Conservation (phyloP, 2,329 filamentous ascomycete genomes). For the Calonectria ilicicola region DNA sequence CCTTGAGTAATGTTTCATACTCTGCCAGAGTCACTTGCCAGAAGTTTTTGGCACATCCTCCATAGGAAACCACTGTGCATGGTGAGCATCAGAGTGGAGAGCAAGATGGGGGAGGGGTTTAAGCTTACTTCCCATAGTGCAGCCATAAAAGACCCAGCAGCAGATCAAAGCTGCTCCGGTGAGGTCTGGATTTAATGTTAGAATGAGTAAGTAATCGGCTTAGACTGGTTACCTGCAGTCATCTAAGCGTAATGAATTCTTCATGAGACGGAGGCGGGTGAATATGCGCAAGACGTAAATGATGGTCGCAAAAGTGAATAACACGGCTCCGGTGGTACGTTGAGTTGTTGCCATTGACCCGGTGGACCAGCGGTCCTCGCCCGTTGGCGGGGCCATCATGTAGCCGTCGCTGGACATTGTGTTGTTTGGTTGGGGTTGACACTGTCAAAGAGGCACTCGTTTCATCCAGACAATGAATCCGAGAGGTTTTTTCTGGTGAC, state of each 20-base stretch:
- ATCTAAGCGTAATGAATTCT: neutral
- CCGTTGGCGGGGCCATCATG: slow-evolving; percentile 36
- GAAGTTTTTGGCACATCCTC: neutral
- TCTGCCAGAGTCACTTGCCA: neutral
- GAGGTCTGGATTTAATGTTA: slow-evolving; percentile 5
- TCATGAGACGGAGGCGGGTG: neutral
- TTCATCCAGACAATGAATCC: neutral
- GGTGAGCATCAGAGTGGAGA: neutral
- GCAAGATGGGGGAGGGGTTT: rapidly evolving
- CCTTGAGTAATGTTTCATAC: neutral
- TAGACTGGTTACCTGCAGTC: neutral
- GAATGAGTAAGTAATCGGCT: neutral
- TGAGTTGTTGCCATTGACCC: slow-evolving; percentile 25
- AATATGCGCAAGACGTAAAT: neutral
- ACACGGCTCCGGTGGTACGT: neutral
- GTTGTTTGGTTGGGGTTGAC: neutral
- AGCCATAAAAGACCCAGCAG: slow-evolving; percentile 37
- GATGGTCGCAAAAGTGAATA: neutral
- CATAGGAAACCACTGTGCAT: neutral
- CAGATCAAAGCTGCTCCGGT: slow-evolving; percentile 35
- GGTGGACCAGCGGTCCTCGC: slow-evolving; percentile 33
- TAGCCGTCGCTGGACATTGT: slow-evolving; percentile 28
- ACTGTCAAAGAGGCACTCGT: neutral
- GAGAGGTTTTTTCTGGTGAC: neutral
- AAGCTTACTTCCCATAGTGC: slow-evolving; percentile 39